A percentile compares a stretch with the other conserved stretches of the same genome.
phyloP scores from a whole-genome alignment of 768 basidiomycete species.

The Pleurotus salmoneostramineus region DNA sequence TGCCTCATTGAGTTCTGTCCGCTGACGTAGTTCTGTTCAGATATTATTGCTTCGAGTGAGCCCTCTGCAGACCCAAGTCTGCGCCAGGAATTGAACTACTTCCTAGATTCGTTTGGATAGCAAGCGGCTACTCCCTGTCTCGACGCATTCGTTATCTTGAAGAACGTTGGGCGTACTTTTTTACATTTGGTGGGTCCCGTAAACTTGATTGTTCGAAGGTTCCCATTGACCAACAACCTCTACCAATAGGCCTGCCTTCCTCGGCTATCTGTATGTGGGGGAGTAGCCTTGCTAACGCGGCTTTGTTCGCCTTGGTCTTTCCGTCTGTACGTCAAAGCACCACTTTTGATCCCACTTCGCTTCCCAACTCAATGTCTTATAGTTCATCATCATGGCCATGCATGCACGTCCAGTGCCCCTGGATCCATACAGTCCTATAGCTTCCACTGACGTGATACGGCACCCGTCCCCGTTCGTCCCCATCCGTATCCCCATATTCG shows the following conservation, averaged over 20 bases:
- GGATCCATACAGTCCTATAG: constrained; percentile 69
- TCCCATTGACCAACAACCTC: constrained; percentile 3
- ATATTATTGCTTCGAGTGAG: constrained; percentile 89
- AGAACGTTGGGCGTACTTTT: constrained; percentile 87
- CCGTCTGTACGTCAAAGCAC: constrained; percentile 54
- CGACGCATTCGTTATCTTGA: constrained; percentile 71
- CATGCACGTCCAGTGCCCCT: constrained; percentile 68
- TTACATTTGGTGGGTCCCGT: constrained; percentile 68
- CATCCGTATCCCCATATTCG: constrained; percentile 76
- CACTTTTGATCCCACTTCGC: constrained; percentile 1
- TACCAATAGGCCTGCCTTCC: constrained; percentile 58
- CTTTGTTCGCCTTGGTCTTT: constrained; percentile 78
- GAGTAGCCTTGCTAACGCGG: constrained; percentile 74
- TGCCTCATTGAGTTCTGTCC: neutral
- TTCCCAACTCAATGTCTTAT: constrained; percentile 2
- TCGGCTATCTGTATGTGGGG: constrained; percentile 72
- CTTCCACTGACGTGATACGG: constrained; percentile 32
- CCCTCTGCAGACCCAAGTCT: constrained; percentile 7
- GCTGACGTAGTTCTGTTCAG: constrained; percentile 31
- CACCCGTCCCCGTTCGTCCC: constrained; percentile 80
- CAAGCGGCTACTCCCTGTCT: constrained; percentile 67
- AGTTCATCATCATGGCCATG: constrained; percentile 87
- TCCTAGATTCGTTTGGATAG: constrained; percentile 72
- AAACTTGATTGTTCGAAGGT: neutral
- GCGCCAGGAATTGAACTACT: constrained; percentile 11